Percentiles rank a stretch among this genome's conserved stretches.
These are phyloP conservation scores for Annulohypoxylon moriforme DNA, from an alignment of 495 filamentous ascomycete species.

Conservation along the genomic window DNA sequence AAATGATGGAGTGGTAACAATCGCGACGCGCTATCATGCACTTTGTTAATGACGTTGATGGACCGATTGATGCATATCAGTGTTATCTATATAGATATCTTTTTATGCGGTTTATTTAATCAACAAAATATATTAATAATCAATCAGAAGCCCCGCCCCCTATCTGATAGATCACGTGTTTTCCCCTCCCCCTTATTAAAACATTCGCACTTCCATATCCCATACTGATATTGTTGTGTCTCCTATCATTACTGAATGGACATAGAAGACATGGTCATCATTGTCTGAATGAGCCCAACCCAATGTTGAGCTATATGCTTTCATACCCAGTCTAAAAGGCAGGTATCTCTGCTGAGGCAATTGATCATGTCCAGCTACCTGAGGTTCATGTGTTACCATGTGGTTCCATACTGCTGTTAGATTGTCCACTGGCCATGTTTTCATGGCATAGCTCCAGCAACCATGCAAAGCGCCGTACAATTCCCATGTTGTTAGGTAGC, in stretches of 20 bases:
- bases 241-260: neutral
- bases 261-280: neutral
- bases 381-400: neutral
- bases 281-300: too few species aligned
- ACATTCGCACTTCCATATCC: neutral
- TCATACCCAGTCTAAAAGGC: neutral
- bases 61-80: constrained; percentile 6
- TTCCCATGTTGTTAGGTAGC: neutral
- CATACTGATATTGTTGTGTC: neutral
- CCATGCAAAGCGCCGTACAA: neutral
- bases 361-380: neutral
- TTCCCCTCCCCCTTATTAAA: neutral
- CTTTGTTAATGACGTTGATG: neutral
- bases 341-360: neutral
- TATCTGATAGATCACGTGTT: neutral
- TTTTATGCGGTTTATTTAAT: neutral
- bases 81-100: neutral
- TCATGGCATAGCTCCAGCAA: neutral
- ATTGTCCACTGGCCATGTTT: neutral
- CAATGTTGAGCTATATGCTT: too few species aligned
- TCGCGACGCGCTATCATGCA: constrained; percentile 47
- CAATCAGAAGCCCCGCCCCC: neutral
- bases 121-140: neutral
- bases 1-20: neutral
- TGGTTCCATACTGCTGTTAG: neutral